phyloP scores from a whole-genome alignment of 768 basidiomycete species.

The Russula emetica region DNA sequence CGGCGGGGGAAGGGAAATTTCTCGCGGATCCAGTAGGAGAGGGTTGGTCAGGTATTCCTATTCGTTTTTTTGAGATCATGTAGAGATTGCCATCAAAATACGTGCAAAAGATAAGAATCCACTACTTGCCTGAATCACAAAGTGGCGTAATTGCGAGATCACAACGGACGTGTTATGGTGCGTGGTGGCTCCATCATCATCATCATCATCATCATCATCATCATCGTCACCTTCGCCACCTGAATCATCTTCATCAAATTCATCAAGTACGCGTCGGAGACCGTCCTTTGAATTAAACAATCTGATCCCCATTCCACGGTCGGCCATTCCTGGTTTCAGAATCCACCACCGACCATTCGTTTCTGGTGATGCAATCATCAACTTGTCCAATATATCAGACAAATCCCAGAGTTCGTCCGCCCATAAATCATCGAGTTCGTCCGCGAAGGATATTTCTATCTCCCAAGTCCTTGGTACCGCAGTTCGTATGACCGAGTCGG shows the following conservation, averaged over 20 bases:
- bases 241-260: slow-evolving; percentile 62
- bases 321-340: slow-evolving; percentile 95
- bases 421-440: slow-evolving; percentile 94
- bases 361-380: slow-evolving; percentile 1
- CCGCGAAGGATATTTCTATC: slow-evolving; percentile 81
- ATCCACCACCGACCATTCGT: slow-evolving; percentile 71
- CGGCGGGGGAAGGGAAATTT: slow-evolving; percentile 40
- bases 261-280: slow-evolving; percentile 70
- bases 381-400: slow-evolving; percentile 49
- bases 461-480: slow-evolving; percentile 75
- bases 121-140: slow-evolving; percentile 80
- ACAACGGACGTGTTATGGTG: slow-evolving; percentile 52
- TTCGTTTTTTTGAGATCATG: background rate
- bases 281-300: slow-evolving; percentile 76
- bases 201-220: slow-evolving; percentile 34
- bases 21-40: slow-evolving; percentile 67
- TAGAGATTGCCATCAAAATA: slow-evolving; percentile 7
- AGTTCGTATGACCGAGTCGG: slow-evolving; percentile 48
- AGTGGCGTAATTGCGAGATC: slow-evolving; percentile 88
- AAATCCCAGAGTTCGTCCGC: slow-evolving; percentile 91
- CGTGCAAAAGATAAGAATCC: slow-evolving; percentile 1
- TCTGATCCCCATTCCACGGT: slow-evolving; percentile 91
- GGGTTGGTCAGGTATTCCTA: slow-evolving; percentile 86
- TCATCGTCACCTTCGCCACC: slow-evolving; percentile 33
- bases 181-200: slow-evolving; percentile 29